phyloP scores from a whole-genome alignment of 805 yeast genomes.

The Candida pseudofarinosa region DNA sequence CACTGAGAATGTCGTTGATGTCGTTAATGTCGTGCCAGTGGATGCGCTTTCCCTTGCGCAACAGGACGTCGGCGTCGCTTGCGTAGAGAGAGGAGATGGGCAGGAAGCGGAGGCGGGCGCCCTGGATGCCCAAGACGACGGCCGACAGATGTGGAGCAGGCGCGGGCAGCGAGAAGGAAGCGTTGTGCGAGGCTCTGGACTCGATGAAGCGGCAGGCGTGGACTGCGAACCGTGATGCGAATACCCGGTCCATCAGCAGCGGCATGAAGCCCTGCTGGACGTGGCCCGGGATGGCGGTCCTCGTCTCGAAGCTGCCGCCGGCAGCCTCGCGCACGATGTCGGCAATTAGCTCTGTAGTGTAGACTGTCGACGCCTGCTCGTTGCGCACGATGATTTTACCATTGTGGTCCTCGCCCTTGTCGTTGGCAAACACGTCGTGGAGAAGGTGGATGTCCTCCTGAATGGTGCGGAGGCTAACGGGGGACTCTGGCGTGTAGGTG shows the following conservation, averaged over 20 bases:
- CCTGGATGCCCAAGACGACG: conserved; percentile 69
- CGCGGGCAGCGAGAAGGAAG: not conserved
- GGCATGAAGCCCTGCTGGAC: conserved; percentile 84
- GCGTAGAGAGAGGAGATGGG: conserved; percentile 55
- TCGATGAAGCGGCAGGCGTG: conserved; percentile 70
- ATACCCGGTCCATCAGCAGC: conserved; percentile 71
- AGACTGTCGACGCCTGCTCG: conserved; percentile 64
- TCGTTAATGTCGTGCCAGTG: conserved; percentile 65
- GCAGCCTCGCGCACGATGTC: conserved; percentile 63
- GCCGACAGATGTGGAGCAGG: conserved; percentile 24
- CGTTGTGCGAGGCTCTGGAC: conserved; percentile 17
- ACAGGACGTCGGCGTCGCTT: conserved; percentile 53
- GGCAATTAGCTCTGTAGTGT: conserved; percentile 65
- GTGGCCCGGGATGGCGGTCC: conserved; percentile 82
- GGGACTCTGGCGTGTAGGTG: conserved; percentile 73
- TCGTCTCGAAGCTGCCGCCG: conserved; percentile 65
- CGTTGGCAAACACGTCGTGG: conserved; percentile 54
- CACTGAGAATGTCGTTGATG: conserved; percentile 68
- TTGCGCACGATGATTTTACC: conserved; percentile 70
- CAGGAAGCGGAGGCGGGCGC: conserved; percentile 57
- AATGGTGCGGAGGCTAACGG: conserved; percentile 54
- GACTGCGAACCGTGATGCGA: conserved; percentile 68
- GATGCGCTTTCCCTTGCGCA: conserved; percentile 62
- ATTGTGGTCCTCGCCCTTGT: conserved; percentile 60
- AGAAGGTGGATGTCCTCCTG: conserved; percentile 63